Percentiles rank a stretch among this genome's conserved stretches.
Evolutionary conservation across 352 stramenopile species (phyloP).

Genomic region (Pythium periplocum): DNA sequence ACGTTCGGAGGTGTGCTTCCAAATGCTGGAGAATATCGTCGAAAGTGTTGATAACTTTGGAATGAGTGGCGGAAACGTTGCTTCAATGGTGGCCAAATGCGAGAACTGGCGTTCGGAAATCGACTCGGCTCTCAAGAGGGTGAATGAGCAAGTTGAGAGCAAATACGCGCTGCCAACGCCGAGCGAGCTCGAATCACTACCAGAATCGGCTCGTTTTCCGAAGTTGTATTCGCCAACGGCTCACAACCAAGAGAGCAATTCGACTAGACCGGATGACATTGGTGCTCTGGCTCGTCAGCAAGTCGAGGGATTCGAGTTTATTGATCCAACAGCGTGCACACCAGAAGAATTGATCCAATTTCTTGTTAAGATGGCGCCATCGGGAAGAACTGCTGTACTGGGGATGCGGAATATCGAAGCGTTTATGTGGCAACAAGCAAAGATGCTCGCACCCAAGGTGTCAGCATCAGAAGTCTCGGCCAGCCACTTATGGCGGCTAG

Average conservation of each 20-base stretch:
- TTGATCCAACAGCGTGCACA: not conserved
- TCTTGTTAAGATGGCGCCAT: not conserved
- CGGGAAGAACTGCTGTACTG: not conserved
- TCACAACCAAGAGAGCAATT: not conserved
- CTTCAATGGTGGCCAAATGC: not conserved
- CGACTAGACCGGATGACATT: not conserved
- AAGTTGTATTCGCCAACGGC: not conserved
- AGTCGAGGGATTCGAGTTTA: not conserved
- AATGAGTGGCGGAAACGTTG: not conserved
- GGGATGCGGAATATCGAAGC: not conserved
- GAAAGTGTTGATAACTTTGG: not conserved
- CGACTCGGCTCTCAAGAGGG: not conserved
- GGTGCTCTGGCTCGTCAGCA: not conserved
- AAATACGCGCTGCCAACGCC: not conserved
- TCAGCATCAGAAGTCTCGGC: not conserved
- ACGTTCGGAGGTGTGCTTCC: not conserved
- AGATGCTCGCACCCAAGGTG: not conserved
- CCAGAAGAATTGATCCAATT: not conserved
- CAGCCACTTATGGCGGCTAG: not conserved
- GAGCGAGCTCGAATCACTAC: not conserved
- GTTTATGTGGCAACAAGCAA: not conserved
- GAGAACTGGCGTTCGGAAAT: not conserved
- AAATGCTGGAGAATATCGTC: not conserved
- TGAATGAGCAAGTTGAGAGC: not conserved
- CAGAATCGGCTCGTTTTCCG: not conserved